These are phyloP conservation scores for Retiboletus flavoniger DNA, from an alignment of 1,284 basidiomycete species.

Conservation along the genomic window DNA sequence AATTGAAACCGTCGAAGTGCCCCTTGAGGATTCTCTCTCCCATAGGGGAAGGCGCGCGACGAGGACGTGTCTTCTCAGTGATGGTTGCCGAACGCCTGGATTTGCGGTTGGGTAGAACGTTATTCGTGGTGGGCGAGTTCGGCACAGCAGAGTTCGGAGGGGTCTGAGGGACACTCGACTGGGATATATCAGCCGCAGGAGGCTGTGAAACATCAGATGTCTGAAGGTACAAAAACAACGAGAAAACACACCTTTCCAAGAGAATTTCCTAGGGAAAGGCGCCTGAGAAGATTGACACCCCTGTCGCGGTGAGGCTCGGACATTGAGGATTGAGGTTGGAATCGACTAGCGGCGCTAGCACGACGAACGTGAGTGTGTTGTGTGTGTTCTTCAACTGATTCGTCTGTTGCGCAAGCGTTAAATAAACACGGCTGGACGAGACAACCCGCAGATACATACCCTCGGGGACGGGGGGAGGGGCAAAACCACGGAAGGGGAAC, in stretches of 20 bases:
- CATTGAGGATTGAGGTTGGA: slow-evolving; percentile 39
- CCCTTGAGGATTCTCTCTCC: slow-evolving; percentile 80
- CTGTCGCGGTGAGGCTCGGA: slow-evolving; percentile 56
- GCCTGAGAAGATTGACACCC: slow-evolving; percentile 63
- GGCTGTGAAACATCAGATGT: slow-evolving; percentile 8
- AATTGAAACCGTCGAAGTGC: slow-evolving; percentile 81
- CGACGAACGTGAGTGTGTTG: slow-evolving; percentile 48
- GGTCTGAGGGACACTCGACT: slow-evolving; percentile 36
- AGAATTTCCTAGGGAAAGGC: slow-evolving; percentile 65
- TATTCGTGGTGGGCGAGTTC: slow-evolving; percentile 11
- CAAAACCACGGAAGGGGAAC: slow-evolving; percentile 62
- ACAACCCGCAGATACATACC: slow-evolving; percentile 39
- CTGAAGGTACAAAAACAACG: background rate
- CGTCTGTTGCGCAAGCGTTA: slow-evolving; percentile 31
- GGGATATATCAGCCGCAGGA: slow-evolving; percentile 15
- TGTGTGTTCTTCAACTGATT: slow-evolving; percentile 42
- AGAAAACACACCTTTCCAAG: slow-evolving; percentile 51
- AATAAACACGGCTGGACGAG: accelerated
- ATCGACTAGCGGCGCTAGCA: slow-evolving; percentile 49
- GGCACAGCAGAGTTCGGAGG: slow-evolving; percentile 47
- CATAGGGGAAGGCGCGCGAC: slow-evolving; percentile 78
- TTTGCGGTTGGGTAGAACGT: slow-evolving; percentile 36
- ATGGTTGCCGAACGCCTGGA: slow-evolving; percentile 61
- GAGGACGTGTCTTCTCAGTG: slow-evolving; percentile 45
- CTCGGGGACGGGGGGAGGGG: slow-evolving; percentile 57